These are phyloP conservation scores for Xylaria sp. DNA, from an alignment of 2,329 filamentous ascomycete genomes.

Conservation along the genomic window DNA sequence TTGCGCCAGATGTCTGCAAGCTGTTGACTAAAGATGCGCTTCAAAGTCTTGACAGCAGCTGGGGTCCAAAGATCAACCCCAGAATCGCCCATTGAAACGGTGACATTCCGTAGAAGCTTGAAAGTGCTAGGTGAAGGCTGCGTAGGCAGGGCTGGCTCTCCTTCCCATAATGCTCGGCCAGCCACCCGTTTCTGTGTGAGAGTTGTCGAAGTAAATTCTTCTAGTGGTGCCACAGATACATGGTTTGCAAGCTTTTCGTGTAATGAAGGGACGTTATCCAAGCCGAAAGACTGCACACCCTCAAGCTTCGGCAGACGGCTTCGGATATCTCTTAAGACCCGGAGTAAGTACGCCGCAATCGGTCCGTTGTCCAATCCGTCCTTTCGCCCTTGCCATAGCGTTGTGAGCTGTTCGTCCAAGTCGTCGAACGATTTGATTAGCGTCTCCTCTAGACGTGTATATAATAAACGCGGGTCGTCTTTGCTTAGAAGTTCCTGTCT, in stretches of 20 bases:
- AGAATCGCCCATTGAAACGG: constrained; percentile 72
- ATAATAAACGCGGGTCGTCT: constrained; percentile 74
- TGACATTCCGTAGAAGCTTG: constrained; percentile 74
- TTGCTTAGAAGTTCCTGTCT: constrained; percentile 75
- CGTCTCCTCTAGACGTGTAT: constrained; percentile 67
- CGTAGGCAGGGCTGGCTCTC: constrained; percentile 76
- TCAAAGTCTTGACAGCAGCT: constrained; percentile 71
- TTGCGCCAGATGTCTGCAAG: constrained; percentile 63
- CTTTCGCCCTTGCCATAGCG: constrained; percentile 61
- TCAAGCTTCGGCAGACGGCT: constrained; percentile 68
- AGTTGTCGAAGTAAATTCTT: constrained; percentile 57
- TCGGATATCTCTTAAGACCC: constrained; percentile 79
- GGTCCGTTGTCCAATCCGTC: constrained; percentile 61
- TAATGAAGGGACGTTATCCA: constrained; percentile 70
- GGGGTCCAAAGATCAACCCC: constrained; percentile 87
- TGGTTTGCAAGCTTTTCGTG: constrained; percentile 69
- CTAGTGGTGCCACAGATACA: constrained; percentile 62
- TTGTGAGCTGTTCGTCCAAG: constrained; percentile 66
- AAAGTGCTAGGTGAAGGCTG: constrained; percentile 83
- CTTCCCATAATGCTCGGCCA: constrained; percentile 82
- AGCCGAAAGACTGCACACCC: constrained; percentile 65
- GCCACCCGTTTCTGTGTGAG: constrained; percentile 62
- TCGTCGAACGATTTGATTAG: constrained; percentile 67
- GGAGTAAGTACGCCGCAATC: constrained; percentile 74
- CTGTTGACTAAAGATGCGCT: constrained; percentile 63